Evolutionary conservation across 164 flowering plant species (phyloP), one percentile per base, ranked within the genome.

Genomic region (Chimonanthus praecox): DNA sequence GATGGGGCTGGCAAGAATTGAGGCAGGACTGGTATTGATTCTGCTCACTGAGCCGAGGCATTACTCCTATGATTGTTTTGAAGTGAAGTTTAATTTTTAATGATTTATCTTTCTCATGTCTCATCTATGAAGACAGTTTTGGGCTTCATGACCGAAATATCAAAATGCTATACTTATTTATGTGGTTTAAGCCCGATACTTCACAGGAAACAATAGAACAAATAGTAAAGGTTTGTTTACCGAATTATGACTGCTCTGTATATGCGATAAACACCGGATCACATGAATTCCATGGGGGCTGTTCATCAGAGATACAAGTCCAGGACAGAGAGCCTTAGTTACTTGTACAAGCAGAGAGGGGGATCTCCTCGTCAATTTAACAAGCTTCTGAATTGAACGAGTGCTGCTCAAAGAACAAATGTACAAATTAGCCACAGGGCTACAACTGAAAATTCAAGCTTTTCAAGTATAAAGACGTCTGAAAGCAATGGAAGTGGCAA

Each of bases 361-460:
- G 16, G 6, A 46, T 33, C n/a, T 65, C 45, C 58, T 75, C 3
- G 48, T 4, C n/a, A 6, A 7, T 21, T 10, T 71, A 15, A 75
- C 47, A 4, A 71, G 74, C 58, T 71, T 71, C 64, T 54, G 71
- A 71, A 75, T 49, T 3, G 74, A 47, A 66, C 7, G 4, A 18
- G 51, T 47, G 16, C 78, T 75, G 72, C 44, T 16, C 63, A 74
- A 69, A 16, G 11, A 48, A 16, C 47, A n/a, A 64, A 1, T 20
- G 21, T 20, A 20, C 21, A 20, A 20, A 20, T 20, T 20, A 20
- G 21, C 21, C 21, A 20, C 8, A 33, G 45, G 13, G 43, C 47
- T 43, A 11, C 67, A 21, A 64, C 8, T 21, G 67, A 13, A 54
- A 10, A 64, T 64, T 64, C 47, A 21, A 64, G 43, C 7, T 11